A percentile compares a stretch with the other conserved stretches of the same genome.
These are phyloP conservation scores for Penicillium sclerotiorum DNA, from an alignment of 2,329 filamentous ascomycete genomes.

Conservation along the genomic window DNA sequence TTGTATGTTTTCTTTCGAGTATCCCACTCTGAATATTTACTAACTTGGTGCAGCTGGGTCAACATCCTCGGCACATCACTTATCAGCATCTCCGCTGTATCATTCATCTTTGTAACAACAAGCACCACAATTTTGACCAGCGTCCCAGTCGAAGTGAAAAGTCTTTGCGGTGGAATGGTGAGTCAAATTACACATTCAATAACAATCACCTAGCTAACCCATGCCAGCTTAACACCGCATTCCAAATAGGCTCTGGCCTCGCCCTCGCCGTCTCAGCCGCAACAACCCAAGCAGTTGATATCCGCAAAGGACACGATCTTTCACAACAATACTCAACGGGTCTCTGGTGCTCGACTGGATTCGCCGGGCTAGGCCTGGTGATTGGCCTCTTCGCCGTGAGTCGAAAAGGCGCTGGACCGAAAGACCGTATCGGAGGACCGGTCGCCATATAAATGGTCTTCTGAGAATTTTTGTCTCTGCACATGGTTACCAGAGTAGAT, in stretches of 20 bases:
- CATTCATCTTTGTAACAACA: conserved; percentile 46
- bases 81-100: conserved; percentile 45
- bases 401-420: conserved; percentile 23
- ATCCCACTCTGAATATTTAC: conserved; percentile 7
- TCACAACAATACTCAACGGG: conserved; percentile 44
- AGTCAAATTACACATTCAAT: not conserved
- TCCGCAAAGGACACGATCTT: conserved; percentile 36
- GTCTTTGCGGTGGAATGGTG: conserved; percentile 45
- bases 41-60: conserved; percentile 33
- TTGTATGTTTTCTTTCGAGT: conserved; percentile 25
- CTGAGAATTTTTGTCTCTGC: not conserved
- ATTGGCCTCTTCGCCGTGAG: conserved; percentile 22
- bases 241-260: conserved; percentile 47
- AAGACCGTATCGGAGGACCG: conserved; percentile 20
- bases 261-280: conserved; percentile 45
- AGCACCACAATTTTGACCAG: conserved; percentile 45
- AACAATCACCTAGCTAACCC: not conserved
- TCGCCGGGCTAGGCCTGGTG: conserved; percentile 40
- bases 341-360: conserved; percentile 46
- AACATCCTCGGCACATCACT: conserved; percentile 44
- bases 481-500: not conserved
- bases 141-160: conserved; percentile 46
- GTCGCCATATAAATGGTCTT: conserved; percentile 16
- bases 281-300: conserved; percentile 43
- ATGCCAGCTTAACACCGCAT: conserved; percentile 44